Base-by-base conservation (phyloP, 2,329 filamentous ascomycete genomes). In the Gnomoniopsis smithogilvyi region DNA sequence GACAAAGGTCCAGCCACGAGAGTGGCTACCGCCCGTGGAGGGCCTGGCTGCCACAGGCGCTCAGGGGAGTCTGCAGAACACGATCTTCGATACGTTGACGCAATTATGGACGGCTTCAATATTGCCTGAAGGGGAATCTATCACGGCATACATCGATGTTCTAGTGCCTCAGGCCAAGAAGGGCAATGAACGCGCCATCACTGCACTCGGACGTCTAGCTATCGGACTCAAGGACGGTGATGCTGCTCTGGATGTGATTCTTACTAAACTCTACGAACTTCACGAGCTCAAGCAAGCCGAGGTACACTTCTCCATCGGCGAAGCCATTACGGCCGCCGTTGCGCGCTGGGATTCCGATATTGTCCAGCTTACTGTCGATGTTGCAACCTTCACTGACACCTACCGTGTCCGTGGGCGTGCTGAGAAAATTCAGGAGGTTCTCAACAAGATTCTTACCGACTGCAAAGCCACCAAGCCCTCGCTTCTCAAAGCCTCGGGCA, bases 381-480 rank as follows among this genome's bases (percentile, higher is more conserved):
- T 97, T 1, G 85, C 93, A 63, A 78, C 79, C 6, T 69, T 72
- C 0, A 64, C 66, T 8, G 69, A 69, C 0, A 59, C 69, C 1
- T 73, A 73, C 49, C 69, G 67, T 12, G 63, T 70, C 11, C 62
- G 65, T 10, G 76, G 74, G 61, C 74, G 78, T 4, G 69, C 78
- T 1, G 69, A 74, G 1, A 70, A 70, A 1, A 67, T 89, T 26
- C 74, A 75, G 10, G 73, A 76, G 0, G 79, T 91, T 1, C 76
- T 96, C 6, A 83, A 90, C 60, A 92, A 88, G 68, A 81, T 96
- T 2, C 79, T 98, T 50, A 76, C 77, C 2, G 89, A 95, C 67
- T 95, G 90, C 75, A 88, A 89, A 67, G 86, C 88, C 10, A 92
- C 91, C 0, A 97, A 97, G 68, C 95, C 95, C 1, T 90, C 92